Conservation (phyloP, 371 early-diverging fungal genomes). For the Mucor mucedo region DNA sequence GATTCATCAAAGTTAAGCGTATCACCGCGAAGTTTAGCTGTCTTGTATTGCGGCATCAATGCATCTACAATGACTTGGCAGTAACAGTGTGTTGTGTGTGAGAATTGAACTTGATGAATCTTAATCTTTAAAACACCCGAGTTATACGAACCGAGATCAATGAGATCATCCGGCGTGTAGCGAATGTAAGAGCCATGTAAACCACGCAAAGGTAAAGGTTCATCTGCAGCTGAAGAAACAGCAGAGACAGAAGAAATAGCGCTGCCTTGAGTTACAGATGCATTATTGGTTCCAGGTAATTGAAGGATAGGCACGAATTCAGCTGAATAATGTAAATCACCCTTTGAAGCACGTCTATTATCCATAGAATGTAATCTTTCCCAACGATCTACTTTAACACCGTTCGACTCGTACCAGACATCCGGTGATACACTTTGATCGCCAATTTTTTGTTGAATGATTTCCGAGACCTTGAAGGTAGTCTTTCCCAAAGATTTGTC, state of each 20-base stretch:
- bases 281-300: conserved; percentile 33
- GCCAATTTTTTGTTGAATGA: conserved; percentile 51
- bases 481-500: conserved; percentile 76
- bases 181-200: conserved; percentile 36
- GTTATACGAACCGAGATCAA: conserved; percentile 43
- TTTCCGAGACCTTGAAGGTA: conserved; percentile 47
- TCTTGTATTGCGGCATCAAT: conserved; percentile 46
- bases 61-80: conserved; percentile 49
- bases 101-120: conserved; percentile 49
- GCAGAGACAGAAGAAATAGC: conserved; percentile 9
- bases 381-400: conserved; percentile 56
- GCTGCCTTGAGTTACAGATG: conserved; percentile 1
- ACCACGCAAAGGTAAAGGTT: conserved; percentile 26
- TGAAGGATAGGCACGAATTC: conserved; percentile 70
- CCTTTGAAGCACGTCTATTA: conserved; percentile 55
- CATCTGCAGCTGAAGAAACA: conserved; percentile 1
- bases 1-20: conserved; percentile 43
- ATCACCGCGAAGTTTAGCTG: conserved; percentile 43
- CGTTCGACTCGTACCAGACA: conserved; percentile 50
- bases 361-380: conserved; percentile 64
- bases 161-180: conserved; percentile 52
- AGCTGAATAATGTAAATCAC: conserved; percentile 68
- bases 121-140: conserved; percentile 47
- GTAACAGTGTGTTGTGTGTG: conserved; percentile 28
- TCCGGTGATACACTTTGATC: conserved; percentile 39